Base-by-base conservation (phyloP, 2,329 filamentous ascomycete species). In the Calonectria hawksworthii region DNA sequence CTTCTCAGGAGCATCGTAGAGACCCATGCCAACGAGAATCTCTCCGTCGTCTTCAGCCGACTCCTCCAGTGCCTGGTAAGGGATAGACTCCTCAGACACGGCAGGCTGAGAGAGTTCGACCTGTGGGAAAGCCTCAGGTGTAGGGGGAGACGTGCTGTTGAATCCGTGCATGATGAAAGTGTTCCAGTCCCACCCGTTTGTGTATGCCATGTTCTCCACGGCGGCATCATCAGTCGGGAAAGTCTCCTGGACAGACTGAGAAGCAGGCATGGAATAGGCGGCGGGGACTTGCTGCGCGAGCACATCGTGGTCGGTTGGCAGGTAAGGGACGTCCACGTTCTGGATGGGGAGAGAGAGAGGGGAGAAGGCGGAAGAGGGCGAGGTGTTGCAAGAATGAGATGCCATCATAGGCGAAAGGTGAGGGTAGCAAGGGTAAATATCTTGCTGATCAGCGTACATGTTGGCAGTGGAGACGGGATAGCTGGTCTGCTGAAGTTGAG, bases 1-100 rank as follows among this genome's bases (percentile, higher is more conserved):
- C 80, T 91, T 90, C 70, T 93, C 93, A 0, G 94, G 94, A 6
- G 91, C 87, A 80, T 95, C 94, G 83, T 97, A 97, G 0, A 97
- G 89, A 0, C 95, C 95, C 90, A 97, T 93, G 26, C 94, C 94
- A n/a, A 96, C 89, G 2, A 96, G 88, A 74, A 95, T 93, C 80
- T 96, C 94, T 47, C 92, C 93, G 59, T 91, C 91, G 34, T 92
- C 91, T 63, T 90, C 87, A 9, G 70, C 54, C 14, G 86, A 82
- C 50, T 91, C 88, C 38, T 90, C 88, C 30, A 91, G 84, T 8
- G 88, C 78, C 70, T 89, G 86, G 75, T 88, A 90, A 14, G 87
- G 84, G 65, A 89, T 87, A 8, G 85, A 82, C 72, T 90, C 89
- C 63, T 92, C 89, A 14, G 88, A 83, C 38, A 88, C 83, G 13